A percentile compares a stretch with the other conserved stretches of the same genome.
phyloP scores from a whole-genome alignment of 805 yeast species.

The Cyberlindnera suaveolens region DNA sequence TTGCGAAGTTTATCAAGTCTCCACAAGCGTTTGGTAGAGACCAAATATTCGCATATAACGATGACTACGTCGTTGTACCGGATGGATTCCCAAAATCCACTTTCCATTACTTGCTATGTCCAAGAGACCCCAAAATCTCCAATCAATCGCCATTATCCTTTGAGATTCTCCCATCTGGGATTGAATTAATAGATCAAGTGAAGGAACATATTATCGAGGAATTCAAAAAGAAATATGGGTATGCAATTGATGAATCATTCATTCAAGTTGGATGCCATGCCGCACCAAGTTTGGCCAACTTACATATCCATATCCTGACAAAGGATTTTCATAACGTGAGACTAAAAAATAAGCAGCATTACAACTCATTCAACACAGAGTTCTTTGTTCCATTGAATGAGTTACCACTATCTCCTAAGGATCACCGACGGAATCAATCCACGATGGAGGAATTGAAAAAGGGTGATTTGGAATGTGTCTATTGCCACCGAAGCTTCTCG shows the following conservation, averaged over 20 bases:
- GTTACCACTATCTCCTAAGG: slow-evolving; percentile 38
- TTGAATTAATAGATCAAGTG: slow-evolving; percentile 7
- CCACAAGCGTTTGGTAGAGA: slow-evolving; percentile 1
- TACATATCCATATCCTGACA: slow-evolving; percentile 71
- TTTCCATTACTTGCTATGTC: slow-evolving; percentile 56
- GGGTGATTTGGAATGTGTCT: slow-evolving; percentile 34
- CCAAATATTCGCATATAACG: slow-evolving; percentile 43
- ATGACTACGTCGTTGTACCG: slow-evolving; percentile 45
- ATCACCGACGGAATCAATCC: slow-evolving; percentile 33
- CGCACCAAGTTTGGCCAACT: slow-evolving; percentile 60
- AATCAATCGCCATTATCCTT: slow-evolving; percentile 39
- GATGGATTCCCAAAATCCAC: slow-evolving; percentile 62
- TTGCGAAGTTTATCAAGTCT: too few relatives aligned
- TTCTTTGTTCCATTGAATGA: slow-evolving; percentile 56
- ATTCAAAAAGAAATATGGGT: slow-evolving; percentile 8
- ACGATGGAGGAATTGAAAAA: slow-evolving; percentile 32
- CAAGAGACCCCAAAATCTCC: slow-evolving; percentile 39
- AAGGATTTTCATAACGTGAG: slow-evolving; percentile 49
- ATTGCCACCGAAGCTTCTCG: slow-evolving; percentile 35
- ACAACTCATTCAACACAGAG: slow-evolving; percentile 59
- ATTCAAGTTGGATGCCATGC: slow-evolving; percentile 62
- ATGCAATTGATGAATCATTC: slow-evolving; percentile 18
- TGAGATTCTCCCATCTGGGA: slow-evolving; percentile 21
- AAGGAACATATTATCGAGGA: slow-evolving; percentile 14
- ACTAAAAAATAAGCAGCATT: slow-evolving; percentile 60